Conservation (phyloP, 2,329 filamentous ascomycete species). For the Pestalotiopsis sp. region DNA sequence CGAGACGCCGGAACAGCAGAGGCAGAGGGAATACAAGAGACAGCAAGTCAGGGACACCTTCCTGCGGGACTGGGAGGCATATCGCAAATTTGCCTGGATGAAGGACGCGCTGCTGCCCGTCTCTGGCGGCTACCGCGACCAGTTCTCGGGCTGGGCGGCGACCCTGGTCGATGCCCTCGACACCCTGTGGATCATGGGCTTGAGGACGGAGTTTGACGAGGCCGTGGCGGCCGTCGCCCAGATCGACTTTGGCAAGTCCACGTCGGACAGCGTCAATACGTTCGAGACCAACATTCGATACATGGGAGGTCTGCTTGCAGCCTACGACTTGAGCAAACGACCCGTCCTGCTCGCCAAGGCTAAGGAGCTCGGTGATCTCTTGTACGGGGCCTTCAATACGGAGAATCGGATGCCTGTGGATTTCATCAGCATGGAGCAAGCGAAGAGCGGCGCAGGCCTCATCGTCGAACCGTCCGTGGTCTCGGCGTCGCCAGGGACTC, state of each 20-base stretch:
- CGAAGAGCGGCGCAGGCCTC: constrained; percentile 36
- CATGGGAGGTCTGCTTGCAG: constrained; percentile 41
- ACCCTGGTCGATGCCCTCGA: constrained; percentile 54
- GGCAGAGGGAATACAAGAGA: constrained; percentile 30
- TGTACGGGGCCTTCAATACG: constrained; percentile 47
- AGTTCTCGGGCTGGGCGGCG: constrained; percentile 51
- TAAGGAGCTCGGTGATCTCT: constrained; percentile 44
- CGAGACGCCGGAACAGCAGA: constrained; percentile 20
- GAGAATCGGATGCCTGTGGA: constrained; percentile 45
- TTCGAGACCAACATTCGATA: constrained; percentile 48
- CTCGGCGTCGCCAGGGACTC: constrained; percentile 56
- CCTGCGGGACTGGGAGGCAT: constrained; percentile 41
- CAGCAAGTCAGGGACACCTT: constrained; percentile 35
- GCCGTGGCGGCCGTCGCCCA: constrained; percentile 42
- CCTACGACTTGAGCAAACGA: constrained; percentile 39
- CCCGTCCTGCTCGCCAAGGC: constrained; percentile 42
- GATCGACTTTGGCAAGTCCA: constrained; percentile 48
- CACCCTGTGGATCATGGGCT: constrained; percentile 49
- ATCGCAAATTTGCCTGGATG: constrained; percentile 47
- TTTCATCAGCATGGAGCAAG: constrained; percentile 44
- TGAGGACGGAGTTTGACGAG: constrained; percentile 47
- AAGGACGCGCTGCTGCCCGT: constrained; percentile 48
- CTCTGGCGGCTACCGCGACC: constrained; percentile 39
- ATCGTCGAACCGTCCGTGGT: constrained; percentile 37
- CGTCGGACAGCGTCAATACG: constrained; percentile 33